Percentiles rank a stretch among this genome's conserved stretches.
These are phyloP conservation scores for Lichtheimia ornata DNA, from an alignment of 371 early-diverging fungal species.

Conservation along the genomic window DNA sequence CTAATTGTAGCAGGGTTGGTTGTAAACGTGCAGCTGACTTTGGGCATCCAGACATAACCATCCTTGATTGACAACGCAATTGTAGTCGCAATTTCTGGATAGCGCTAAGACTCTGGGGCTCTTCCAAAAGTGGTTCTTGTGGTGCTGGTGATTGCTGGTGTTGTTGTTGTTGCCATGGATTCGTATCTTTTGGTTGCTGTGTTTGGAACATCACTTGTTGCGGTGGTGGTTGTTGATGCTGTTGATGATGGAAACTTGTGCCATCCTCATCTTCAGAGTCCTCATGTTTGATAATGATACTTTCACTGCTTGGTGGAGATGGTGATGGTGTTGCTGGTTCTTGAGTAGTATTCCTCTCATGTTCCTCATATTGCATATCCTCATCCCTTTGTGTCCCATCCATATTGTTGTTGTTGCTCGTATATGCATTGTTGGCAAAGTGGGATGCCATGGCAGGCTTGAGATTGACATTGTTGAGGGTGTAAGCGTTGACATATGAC, in stretches of 20 bases:
- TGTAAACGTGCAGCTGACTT: constrained; percentile 27
- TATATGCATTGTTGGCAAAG: constrained; percentile 6
- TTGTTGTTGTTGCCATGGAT: background rate
- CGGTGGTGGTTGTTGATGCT: background rate
- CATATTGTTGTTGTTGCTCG: background rate
- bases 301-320: background rate
- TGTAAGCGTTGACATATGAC: constrained; percentile 25
- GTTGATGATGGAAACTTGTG: too few species aligned
- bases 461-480: constrained; percentile 18
- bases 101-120: constrained; percentile 35
- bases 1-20: constrained; percentile 42
- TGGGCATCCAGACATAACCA: constrained; percentile 20
- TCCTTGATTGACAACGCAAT: constrained; percentile 34
- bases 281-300: constrained; percentile 10
- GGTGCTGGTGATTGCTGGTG: constrained; percentile 18
- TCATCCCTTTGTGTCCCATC: constrained; percentile 23
- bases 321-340: constrained; percentile 6
- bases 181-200: background rate
- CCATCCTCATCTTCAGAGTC: background rate
- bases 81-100: constrained; percentile 47
- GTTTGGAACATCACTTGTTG: background rate
- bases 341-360: constrained; percentile 29
- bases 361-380: constrained; percentile 18
- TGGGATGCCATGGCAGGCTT: constrained; percentile 19
- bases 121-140: constrained; percentile 19